These are phyloP conservation scores for Aspergillus pseudotamarii DNA, from an alignment of 2,329 filamentous ascomycete genomes.

Conservation along the genomic window DNA sequence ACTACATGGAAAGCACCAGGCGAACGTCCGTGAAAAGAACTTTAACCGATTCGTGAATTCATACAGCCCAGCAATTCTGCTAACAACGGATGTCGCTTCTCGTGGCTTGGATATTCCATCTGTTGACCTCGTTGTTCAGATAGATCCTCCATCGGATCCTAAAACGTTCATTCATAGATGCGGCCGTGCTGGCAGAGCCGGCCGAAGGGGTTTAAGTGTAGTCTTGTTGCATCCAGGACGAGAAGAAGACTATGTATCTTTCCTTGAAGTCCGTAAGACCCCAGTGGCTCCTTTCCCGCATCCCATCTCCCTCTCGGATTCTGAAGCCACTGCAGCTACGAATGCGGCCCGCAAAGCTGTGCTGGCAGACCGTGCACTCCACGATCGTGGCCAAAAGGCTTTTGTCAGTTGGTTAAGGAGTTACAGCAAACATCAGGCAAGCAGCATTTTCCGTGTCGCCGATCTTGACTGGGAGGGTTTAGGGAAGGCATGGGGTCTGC, in stretches of 20 bases:
- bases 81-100: constrained; percentile 91
- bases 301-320: constrained; percentile 62
- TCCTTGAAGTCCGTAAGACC: constrained; percentile 83
- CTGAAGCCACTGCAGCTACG: constrained; percentile 62
- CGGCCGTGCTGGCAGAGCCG: constrained; percentile 65
- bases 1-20: constrained; percentile 87
- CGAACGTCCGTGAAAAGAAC: constrained; percentile 85
- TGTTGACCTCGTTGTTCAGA: constrained; percentile 86
- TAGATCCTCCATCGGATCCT: constrained; percentile 83
- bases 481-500: constrained; percentile 80
- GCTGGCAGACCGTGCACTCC: constrained; percentile 64
- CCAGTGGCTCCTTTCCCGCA: constrained; percentile 68
- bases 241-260: constrained; percentile 88
- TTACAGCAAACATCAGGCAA: constrained; percentile 88
- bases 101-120: constrained; percentile 89
- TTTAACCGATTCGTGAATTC: constrained; percentile 78
- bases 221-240: constrained; percentile 81
- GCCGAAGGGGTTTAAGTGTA: constrained; percentile 76
- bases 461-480: constrained; percentile 86
- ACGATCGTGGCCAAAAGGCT: constrained; percentile 86
- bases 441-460: constrained; percentile 81
- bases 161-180: constrained; percentile 76
- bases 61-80: constrained; percentile 73
- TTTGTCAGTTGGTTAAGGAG: constrained; percentile 94
- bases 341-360: constrained; percentile 62